Evolutionary conservation across 2,329 filamentous ascomycete genomes (phyloP), one percentile per base, ranked within the genome.

Genomic region (Rhinocladiella similis): DNA sequence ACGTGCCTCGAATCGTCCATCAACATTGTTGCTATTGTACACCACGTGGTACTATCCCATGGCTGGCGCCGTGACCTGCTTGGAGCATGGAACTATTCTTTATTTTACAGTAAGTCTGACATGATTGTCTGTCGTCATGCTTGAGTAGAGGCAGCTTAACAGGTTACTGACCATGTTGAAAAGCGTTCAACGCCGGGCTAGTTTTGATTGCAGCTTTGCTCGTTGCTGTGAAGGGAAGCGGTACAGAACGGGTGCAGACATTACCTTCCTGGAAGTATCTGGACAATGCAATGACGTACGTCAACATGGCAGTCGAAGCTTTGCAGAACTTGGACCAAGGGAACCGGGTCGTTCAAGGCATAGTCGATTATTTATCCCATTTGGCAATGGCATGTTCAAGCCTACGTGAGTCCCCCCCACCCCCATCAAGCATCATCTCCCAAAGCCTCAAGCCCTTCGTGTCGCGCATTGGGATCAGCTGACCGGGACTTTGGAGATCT

Each of bases 1-100:
- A 68, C 67, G 20, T 71, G 70, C 47, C 65, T 67, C 1, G 60
- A 68, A 18, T 73, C 69, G 16, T 66, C 70, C 29, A 65, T 69
- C 61, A 50, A 59, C n/a, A 68, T 69, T 16, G 67, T 70, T 5
- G 64, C 63, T 13, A 62, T 66, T 2, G 60, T 70, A 1, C 59
- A 64, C 13, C 60, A 54, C 1, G 41, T 67, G 3, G 55, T 66
- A 2, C 54, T 56, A 2, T 59, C 63, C 2, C 41, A 58, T 3
- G 62, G 60, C 29, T 56, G 64, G 56, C 51, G 63, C 22, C 53
- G 65, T 46, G 60, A 63, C 36, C 56, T 70, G 22, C 39, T 72
- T 19, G 67, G 67, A 4, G 63, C 70, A 36, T 68, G 70, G 70
- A 66, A 67, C 64, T 65, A 67, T 62, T 66, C 71, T 27, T 54